These are phyloP conservation scores for Candida cerambycidarum DNA, from an alignment of 805 yeast species.

Conservation along the genomic window DNA sequence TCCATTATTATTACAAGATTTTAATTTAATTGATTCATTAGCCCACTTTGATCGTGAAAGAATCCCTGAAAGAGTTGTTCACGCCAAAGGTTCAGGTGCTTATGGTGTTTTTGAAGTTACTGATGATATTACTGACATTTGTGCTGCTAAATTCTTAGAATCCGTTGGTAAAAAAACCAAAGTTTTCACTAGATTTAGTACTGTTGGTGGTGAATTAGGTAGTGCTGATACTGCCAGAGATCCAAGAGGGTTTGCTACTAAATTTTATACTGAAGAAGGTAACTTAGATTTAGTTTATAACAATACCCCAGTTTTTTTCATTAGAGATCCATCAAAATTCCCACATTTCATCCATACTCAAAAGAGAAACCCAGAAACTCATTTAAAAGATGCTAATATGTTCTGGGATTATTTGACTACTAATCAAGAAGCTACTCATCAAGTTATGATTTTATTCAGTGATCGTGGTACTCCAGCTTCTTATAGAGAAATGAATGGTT, in stretches of 20 bases:
- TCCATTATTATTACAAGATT: slow-evolving; percentile 79
- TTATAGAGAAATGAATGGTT: slow-evolving; percentile 78
- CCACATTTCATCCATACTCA: slow-evolving; percentile 89
- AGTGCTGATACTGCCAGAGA: slow-evolving; percentile 83
- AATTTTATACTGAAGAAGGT: slow-evolving; percentile 82
- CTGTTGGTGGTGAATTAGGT: slow-evolving; percentile 85
- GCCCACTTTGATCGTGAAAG: slow-evolving; percentile 90
- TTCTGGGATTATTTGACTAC: slow-evolving; percentile 80
- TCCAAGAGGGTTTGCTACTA: slow-evolving; percentile 82
- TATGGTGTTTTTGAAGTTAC: slow-evolving; percentile 85
- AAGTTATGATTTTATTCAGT: slow-evolving; percentile 68
- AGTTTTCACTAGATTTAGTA: slow-evolving; percentile 73
- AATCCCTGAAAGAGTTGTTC: slow-evolving; percentile 91
- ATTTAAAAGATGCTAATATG: slow-evolving; percentile 76
- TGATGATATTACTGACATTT: slow-evolving; percentile 74
- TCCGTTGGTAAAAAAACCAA: slow-evolving; percentile 78
- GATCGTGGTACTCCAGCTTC: slow-evolving; percentile 83
- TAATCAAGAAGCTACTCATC: slow-evolving; percentile 75
- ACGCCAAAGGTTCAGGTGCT: slow-evolving; percentile 93
- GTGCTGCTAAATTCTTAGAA: slow-evolving; percentile 68
- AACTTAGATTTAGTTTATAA: slow-evolving; percentile 82
- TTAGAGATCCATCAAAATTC: slow-evolving; percentile 83
- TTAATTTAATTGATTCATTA: slow-evolving; percentile 72
- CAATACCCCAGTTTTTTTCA: slow-evolving; percentile 82
- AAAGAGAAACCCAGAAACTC: slow-evolving; percentile 81